These are phyloP conservation scores for Magnusiomyces fungicola DNA, from an alignment of 1,139 yeast species.

Conservation along the genomic window DNA sequence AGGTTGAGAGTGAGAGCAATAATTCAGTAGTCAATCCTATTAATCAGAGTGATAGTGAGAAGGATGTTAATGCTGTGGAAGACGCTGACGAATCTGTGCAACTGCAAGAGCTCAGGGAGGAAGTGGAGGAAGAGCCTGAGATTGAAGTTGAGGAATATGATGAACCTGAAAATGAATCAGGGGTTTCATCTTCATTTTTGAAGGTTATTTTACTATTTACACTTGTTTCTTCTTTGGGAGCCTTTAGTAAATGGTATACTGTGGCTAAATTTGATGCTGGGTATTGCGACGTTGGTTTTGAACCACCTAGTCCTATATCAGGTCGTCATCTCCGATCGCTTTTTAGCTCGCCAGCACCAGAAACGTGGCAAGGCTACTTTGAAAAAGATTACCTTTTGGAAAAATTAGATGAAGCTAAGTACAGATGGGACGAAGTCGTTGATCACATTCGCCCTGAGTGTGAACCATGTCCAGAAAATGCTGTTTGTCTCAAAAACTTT, in stretches of 20 bases:
- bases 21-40: background rate
- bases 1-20: background rate
- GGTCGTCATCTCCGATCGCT: slow-evolving; percentile 7
- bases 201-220: too few species aligned
- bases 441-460: slow-evolving; percentile 53
- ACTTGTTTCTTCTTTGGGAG: slow-evolving; percentile 13
- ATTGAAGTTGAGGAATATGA: slow-evolving; percentile 12
- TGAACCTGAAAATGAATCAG: background rate
- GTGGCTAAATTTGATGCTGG: slow-evolving; percentile 29
- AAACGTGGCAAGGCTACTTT: slow-evolving; percentile 9
- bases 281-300: slow-evolving; percentile 32
- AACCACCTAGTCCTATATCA: slow-evolving; percentile 9
- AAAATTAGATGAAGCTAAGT: background rate
- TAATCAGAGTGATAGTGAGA: slow-evolving; percentile 6
- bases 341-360: slow-evolving; percentile 8
- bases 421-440: slow-evolving; percentile 19
- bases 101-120: slow-evolving; percentile 12
- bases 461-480: slow-evolving; percentile 73
- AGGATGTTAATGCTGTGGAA: slow-evolving; percentile 6
- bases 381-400: slow-evolving; percentile 16
- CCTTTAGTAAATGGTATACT: slow-evolving; percentile 29
- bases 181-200: too few species aligned
- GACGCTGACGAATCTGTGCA: slow-evolving; percentile 9
- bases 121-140: slow-evolving; percentile 9
- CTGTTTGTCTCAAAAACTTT: slow-evolving; percentile 58